phyloP scores from a whole-genome alignment of 495 filamentous ascomycete genomes.

The Talaromyces liani region DNA sequence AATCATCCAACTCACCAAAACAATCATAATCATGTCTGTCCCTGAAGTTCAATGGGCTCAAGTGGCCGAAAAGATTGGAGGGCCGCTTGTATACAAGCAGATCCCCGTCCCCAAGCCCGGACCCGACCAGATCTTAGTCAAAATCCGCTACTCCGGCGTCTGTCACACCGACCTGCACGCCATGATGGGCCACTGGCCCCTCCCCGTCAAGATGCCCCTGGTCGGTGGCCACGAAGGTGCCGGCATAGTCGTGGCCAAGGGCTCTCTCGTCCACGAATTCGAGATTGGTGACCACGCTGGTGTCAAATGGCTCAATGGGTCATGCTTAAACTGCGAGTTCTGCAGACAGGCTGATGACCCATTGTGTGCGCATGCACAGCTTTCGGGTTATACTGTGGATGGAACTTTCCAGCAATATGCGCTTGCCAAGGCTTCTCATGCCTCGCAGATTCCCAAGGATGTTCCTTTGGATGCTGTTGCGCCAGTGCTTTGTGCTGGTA shows the following conservation, averaged over 20 bases:
- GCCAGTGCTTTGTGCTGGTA: constrained; percentile 78
- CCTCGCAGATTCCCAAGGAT: constrained; percentile 65
- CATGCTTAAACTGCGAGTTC: constrained; percentile 62
- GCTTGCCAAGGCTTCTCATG: constrained; percentile 69
- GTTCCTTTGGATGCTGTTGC: constrained; percentile 62
- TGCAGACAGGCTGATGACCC: constrained; percentile 58
- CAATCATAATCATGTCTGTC: constrained; percentile 28
- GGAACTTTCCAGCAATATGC: constrained; percentile 79
- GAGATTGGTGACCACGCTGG: constrained; percentile 64
- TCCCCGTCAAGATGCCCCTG: constrained; percentile 62
- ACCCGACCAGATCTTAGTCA: constrained; percentile 78
- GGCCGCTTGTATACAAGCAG: constrained; percentile 68
- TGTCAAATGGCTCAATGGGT: constrained; percentile 76
- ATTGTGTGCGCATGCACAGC: constrained; percentile 53
- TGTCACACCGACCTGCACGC: constrained; percentile 85
- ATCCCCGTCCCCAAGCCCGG: constrained; percentile 70
- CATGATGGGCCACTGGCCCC: constrained; percentile 77
- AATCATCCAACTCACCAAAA: neutral
- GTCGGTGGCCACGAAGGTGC: constrained; percentile 85
- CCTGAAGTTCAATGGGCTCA: constrained; percentile 79
- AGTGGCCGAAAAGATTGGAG: constrained; percentile 69
- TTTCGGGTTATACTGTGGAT: constrained; percentile 70
- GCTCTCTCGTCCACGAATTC: constrained; percentile 59
- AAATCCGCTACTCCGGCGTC: constrained; percentile 85
- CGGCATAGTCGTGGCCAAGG: constrained; percentile 69